Conservation (phyloP, 139 green algal species). For the Tetratostichococcus sp. region DNA sequence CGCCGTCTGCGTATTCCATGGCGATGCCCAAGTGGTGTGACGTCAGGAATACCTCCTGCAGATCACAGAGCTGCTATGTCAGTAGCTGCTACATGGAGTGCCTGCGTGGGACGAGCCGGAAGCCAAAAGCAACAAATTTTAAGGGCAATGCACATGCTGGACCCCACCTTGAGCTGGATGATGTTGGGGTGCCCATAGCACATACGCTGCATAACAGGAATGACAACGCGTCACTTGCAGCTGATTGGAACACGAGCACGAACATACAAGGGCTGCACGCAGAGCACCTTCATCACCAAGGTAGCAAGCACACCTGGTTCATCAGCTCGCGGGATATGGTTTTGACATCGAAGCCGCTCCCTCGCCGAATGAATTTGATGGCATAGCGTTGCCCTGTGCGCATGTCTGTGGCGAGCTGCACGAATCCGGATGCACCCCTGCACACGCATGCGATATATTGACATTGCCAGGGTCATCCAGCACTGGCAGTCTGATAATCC, state of each 20-base stretch:
- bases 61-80: too few relatives aligned
- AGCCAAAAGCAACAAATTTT: too few relatives aligned
- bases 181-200: slow-evolving; percentile 3
- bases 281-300: too few relatives aligned
- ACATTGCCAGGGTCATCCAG: too few relatives aligned
- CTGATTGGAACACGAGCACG: too few relatives aligned
- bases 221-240: too few relatives aligned
- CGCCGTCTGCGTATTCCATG: slow-evolving; percentile 71
- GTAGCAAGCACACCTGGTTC: neutral
- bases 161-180: slow-evolving; percentile 11
- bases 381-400: slow-evolving; percentile 66
- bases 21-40: slow-evolving; percentile 65
- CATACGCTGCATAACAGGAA: neutral
- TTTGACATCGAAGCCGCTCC: slow-evolving; percentile 26
- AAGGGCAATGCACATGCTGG: too few relatives aligned
- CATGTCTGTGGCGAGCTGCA: slow-evolving; percentile 70
- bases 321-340: neutral
- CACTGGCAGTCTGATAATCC: too few relatives aligned
- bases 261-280: too few relatives aligned
- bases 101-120: too few relatives aligned
- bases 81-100: too few relatives aligned
- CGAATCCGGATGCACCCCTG: slow-evolving; percentile 85
- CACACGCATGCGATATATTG: too few relatives aligned
- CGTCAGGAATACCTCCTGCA: slow-evolving; percentile 62
- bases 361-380: slow-evolving; percentile 78